Evolutionary conservation across 768 basidiomycete species (phyloP).

Genomic region (Leccinum barrowsii): DNA sequence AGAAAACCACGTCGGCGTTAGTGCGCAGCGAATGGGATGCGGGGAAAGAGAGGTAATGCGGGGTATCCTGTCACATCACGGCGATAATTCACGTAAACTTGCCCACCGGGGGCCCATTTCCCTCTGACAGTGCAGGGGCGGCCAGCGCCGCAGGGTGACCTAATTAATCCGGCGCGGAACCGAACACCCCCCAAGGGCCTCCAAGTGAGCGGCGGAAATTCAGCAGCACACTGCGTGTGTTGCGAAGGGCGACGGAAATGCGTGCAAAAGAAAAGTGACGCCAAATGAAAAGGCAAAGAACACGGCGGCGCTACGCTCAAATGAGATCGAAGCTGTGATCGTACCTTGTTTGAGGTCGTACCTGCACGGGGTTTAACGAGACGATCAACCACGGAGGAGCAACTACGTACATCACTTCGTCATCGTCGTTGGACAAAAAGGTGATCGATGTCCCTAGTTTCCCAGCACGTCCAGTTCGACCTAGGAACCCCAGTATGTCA

Average conservation of each 20-base stretch:
- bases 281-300: background rate
- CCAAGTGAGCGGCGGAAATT: conserved; percentile 6
- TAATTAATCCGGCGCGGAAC: conserved; percentile 3
- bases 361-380: conserved; percentile 40
- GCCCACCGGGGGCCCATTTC: background rate
- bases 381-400: background rate
- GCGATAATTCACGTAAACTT: background rate
- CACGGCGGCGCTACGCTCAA: background rate
- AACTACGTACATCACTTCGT: conserved; percentile 86
- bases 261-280: background rate
- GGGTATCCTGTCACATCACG: conserved; percentile 8
- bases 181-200: background rate
- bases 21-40: conserved; percentile 7
- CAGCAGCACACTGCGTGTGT: background rate
- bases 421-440: conserved; percentile 93
- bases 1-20: conserved; percentile 11
- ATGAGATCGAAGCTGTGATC: conserved; percentile 12
- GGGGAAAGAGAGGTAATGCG: conserved; percentile 13
- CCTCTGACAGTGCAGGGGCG: background rate
- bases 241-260: conserved; percentile 3
- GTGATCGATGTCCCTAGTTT: conserved; percentile 93
- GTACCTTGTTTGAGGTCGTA: conserved; percentile 93
- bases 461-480: conserved; percentile 96
- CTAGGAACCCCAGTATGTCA: conserved; percentile 37
- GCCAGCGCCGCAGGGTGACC: background rate